These are phyloP conservation scores for Rubroshorea leprosula DNA, from an alignment of 345 rosid genomes.

Conservation along the genomic window DNA sequence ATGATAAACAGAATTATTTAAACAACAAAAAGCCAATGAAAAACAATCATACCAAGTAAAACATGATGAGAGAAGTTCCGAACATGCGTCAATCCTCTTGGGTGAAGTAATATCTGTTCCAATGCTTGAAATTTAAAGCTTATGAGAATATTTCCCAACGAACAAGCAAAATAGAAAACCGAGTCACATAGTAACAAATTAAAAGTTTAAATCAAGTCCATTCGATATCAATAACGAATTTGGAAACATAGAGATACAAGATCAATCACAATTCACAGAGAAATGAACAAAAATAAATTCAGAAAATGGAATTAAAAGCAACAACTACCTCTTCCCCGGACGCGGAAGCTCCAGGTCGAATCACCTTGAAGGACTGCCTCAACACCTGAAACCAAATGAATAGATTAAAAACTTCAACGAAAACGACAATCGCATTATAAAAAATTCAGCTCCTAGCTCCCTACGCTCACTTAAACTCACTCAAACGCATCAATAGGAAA, in stretches of 20 bases:
- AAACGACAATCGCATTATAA: constrained; percentile 2
- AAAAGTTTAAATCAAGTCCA: neutral
- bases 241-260: neutral
- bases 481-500: no score
- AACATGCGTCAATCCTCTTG: constrained; percentile 32
- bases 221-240: neutral
- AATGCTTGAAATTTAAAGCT: constrained; percentile 9
- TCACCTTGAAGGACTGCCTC: constrained; percentile 31
- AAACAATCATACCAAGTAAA: constrained; percentile 38
- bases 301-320: neutral
- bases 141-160: neutral
- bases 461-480: neutral
- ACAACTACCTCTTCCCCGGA: constrained; percentile 39
- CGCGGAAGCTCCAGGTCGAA: constrained; percentile 35
- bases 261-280: constrained; percentile 2
- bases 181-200: neutral
- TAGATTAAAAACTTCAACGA: neutral
- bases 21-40: neutral
- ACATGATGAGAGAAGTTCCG: constrained; percentile 40
- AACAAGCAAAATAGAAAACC: neutral
- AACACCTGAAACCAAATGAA: constrained; percentile 30
- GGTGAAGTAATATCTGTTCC: constrained; percentile 38
- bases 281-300: neutral
- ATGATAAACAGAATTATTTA: neutral
- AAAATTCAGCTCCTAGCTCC: neutral